A percentile compares a stretch with the other conserved stretches of the same genome.
These are phyloP conservation scores for Mortierella sp. DNA, from an alignment of 371 early-diverging fungal species.

Conservation along the genomic window DNA sequence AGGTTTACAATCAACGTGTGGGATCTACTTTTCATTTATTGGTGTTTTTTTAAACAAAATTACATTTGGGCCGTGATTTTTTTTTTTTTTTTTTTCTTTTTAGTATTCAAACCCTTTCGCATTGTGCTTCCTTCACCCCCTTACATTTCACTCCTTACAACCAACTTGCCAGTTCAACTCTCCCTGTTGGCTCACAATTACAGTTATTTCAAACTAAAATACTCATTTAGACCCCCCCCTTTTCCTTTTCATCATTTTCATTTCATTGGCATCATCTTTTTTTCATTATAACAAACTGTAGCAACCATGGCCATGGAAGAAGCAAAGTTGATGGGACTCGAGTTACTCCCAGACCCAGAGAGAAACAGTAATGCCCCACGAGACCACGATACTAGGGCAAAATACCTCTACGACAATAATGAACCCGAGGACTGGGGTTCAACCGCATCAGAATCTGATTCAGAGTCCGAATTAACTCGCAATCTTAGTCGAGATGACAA, in stretches of 20 bases:
- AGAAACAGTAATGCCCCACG: slow-evolving; percentile 35
- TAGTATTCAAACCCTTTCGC: background rate
- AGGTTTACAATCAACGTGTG: too few relatives aligned
- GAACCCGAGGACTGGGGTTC: slow-evolving; percentile 37
- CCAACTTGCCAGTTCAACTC: background rate
- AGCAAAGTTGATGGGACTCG: slow-evolving; percentile 47
- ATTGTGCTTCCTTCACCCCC: background rate
- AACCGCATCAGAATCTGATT: slow-evolving; percentile 29
- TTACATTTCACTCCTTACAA: background rate
- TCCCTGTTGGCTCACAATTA: too few relatives aligned
- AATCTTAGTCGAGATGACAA: background rate
- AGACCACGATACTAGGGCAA: slow-evolving; percentile 14
- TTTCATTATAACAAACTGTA: background rate
- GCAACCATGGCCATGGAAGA: slow-evolving; percentile 46
- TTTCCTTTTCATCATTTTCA: background rate
- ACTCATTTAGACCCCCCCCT: background rate
- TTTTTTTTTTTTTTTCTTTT: background rate
- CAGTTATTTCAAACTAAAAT: too few relatives aligned
- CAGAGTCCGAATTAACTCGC: slow-evolving; percentile 1
- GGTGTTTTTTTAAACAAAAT: too few relatives aligned
- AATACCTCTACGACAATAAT: slow-evolving; percentile 24
- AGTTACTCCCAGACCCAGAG: slow-evolving; percentile 40
- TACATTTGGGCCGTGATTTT: too few relatives aligned
- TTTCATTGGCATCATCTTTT: background rate
- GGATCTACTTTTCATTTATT: too few relatives aligned